These are phyloP conservation scores for Sarocladiaceae sp. DNA, from an alignment of 2,329 filamentous ascomycete genomes.

Conservation along the genomic window DNA sequence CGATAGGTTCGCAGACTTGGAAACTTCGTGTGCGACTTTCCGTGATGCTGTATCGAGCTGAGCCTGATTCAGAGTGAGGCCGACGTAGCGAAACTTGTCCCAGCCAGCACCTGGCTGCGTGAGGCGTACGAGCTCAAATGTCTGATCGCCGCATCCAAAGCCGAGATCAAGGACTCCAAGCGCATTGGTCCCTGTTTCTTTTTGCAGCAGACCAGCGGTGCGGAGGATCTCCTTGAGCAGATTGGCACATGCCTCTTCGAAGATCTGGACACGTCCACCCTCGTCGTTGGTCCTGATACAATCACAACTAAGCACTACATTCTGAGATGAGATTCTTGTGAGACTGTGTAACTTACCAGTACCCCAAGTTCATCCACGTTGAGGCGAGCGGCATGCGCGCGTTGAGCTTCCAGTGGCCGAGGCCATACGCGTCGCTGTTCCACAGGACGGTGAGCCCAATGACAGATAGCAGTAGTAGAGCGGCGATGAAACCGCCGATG, in stretches of 20 bases:
- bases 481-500: constrained; percentile 18
- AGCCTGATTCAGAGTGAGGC: constrained; percentile 41
- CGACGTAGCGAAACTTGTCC: constrained; percentile 38
- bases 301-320: background rate
- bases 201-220: constrained; percentile 31
- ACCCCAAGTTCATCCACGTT: constrained; percentile 62
- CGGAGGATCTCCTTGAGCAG: constrained; percentile 41
- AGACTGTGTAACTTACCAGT: constrained; percentile 38
- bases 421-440: constrained; percentile 34
- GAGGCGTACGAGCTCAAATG: constrained; percentile 33
- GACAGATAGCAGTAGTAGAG: constrained; percentile 14
- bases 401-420: constrained; percentile 52
- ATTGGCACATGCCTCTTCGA: constrained; percentile 40
- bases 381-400: constrained; percentile 35
- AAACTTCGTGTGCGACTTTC: constrained; percentile 12
- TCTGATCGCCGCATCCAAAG: constrained; percentile 55
- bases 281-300: constrained; percentile 22
- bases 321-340: background rate
- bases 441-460: constrained; percentile 17
- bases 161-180: constrained; percentile 46
- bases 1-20: background rate
- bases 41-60: constrained; percentile 36
- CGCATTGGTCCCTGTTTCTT: constrained; percentile 7
- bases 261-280: constrained; percentile 25
- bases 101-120: constrained; percentile 15